Evolutionary conservation across 345 rosid genomes (phyloP).

Genomic region (Brassica carinata): DNA sequence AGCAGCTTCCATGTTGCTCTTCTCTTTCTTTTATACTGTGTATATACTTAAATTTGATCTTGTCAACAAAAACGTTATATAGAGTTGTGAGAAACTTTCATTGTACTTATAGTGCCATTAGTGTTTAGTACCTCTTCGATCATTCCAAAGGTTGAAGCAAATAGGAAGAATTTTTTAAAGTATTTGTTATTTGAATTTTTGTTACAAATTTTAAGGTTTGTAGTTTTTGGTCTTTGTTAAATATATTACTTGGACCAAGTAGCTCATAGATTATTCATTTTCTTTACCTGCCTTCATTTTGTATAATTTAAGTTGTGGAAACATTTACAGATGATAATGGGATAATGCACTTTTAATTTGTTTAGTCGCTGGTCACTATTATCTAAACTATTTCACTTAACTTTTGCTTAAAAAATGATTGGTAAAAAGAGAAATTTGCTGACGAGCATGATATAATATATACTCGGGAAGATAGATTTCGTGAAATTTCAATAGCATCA

Average conservation of each 20-base stretch:
- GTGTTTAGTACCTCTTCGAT: constrained; percentile 2
- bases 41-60: not conserved
- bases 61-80: not conserved
- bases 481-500: not conserved
- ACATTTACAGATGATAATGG: not conserved
- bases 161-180: not conserved
- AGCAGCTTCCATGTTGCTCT: not conserved
- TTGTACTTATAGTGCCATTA: not conserved
- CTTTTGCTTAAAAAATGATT: not conserved
- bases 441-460: not conserved
- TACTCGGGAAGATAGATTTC: not conserved
- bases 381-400: not conserved
- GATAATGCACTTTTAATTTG: not conserved
- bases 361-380: not conserved
- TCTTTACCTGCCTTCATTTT: not conserved
- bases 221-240: not conserved
- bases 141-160: not conserved
- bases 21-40: not conserved
- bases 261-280: not conserved
- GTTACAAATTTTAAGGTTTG: not conserved
- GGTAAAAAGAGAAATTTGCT: not conserved
- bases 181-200: not conserved
- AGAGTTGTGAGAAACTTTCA: not conserved
- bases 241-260: not conserved
- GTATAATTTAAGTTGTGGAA: not conserved